Percentiles rank a stretch among this genome's conserved stretches.
These are phyloP conservation scores for Thelephora ganbajun DNA, from an alignment of 768 basidiomycete genomes.

Conservation along the genomic window DNA sequence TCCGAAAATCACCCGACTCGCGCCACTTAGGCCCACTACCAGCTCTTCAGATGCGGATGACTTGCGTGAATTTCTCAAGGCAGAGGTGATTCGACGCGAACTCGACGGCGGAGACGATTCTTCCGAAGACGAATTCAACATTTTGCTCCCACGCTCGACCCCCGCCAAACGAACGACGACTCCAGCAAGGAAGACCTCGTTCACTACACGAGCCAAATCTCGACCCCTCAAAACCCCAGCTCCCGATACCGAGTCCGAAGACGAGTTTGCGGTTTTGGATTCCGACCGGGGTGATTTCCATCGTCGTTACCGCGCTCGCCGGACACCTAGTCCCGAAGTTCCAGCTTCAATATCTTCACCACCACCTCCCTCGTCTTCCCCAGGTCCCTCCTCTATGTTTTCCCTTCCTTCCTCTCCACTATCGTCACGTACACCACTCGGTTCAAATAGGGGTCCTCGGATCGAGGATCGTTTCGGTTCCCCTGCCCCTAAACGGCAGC, in stretches of 20 bases:
- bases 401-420: background rate
- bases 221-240: background rate
- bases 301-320: background rate
- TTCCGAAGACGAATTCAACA: conserved; percentile 22
- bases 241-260: conserved; percentile 11
- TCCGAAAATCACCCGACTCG: conserved; percentile 16
- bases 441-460: background rate
- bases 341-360: background rate
- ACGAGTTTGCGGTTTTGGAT: conserved; percentile 13
- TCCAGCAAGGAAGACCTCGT: background rate
- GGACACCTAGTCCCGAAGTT: background rate
- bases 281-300: conserved; percentile 5
- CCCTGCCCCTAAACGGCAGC: background rate
- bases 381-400: no score
- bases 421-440: background rate
- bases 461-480: background rate
- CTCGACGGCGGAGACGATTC: conserved; percentile 28
- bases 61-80: conserved; percentile 51
- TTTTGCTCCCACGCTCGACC: conserved; percentile 13
- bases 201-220: conserved; percentile 2
- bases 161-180: background rate
- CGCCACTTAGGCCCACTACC: conserved; percentile 30
- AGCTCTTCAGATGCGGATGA: conserved; percentile 46
- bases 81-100: conserved; percentile 39
- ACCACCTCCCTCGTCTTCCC: background rate